These are phyloP conservation scores for Fusarium sp. DNA, from an alignment of 2,329 filamentous ascomycete species.

Conservation along the genomic window DNA sequence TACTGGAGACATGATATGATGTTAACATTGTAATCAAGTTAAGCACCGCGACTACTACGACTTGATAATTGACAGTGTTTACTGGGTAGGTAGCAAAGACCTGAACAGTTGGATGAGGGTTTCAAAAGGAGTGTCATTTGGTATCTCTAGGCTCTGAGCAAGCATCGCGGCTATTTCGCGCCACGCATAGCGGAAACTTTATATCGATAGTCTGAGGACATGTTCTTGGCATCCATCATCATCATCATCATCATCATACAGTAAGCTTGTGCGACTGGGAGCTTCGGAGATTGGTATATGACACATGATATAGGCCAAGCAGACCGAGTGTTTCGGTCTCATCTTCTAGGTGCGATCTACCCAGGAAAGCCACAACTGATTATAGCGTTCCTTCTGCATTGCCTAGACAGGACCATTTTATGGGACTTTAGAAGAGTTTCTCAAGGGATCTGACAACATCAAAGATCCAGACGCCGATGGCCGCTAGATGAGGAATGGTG, in stretches of 20 bases:
- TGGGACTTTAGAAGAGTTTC: neutral
- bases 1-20: neutral
- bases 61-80: neutral
- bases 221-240: conserved; percentile 2
- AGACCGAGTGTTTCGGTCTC: neutral
- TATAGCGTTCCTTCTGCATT: neutral
- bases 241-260: neutral
- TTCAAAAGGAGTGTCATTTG: conserved; percentile 13
- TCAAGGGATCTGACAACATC: neutral
- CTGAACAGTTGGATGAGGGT: neutral
- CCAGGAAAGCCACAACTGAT: neutral
- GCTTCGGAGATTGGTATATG: neutral
- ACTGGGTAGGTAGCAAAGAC: neutral
- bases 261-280: conserved; percentile 1
- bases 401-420: neutral
- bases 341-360: neutral
- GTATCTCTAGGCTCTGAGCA: conserved; percentile 1
- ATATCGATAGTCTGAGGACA: neutral
- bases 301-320: neutral
- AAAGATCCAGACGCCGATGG: conserved; percentile 20
- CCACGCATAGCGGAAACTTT: conserved; percentile 23
- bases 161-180: conserved; percentile 20
- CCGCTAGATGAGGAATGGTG: conserved; percentile 31
- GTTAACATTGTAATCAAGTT: neutral
- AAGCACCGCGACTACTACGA: neutral